A percentile compares a stretch with the other conserved stretches of the same genome.
Evolutionary conservation across 106 monocot species (phyloP).

Genomic region (Phalaenopsis aphrodite): DNA sequence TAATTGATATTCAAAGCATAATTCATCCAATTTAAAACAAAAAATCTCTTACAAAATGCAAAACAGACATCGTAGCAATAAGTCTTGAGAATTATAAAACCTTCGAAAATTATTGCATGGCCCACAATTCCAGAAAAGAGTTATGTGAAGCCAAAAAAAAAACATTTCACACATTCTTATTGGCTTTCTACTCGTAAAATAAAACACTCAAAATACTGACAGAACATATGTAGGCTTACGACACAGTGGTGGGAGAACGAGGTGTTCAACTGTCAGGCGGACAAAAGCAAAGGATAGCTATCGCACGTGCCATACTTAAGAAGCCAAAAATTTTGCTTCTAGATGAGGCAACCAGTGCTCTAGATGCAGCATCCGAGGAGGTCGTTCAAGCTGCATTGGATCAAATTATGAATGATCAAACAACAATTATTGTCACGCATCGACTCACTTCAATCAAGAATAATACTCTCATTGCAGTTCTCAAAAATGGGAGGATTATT

Average conservation of each 20-base stretch:
- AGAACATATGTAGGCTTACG: conserved; percentile 1
- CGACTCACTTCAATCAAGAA: conserved; percentile 2
- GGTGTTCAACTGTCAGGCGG: not conserved
- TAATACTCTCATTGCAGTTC: not conserved
- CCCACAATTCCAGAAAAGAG: too few relatives aligned
- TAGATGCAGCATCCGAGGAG: not conserved
- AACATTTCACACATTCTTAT: not conserved
- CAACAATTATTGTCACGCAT: not conserved
- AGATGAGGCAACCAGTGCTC: not conserved
- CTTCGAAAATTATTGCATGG: too few relatives aligned
- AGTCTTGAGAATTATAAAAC: not conserved
- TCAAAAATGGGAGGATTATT: not conserved
- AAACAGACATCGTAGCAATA: not conserved
- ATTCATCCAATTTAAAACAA: not conserved
- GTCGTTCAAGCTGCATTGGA: conserved; percentile 1
- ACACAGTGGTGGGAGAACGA: not conserved
- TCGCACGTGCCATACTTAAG: conserved; percentile 3
- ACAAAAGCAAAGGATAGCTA: conserved; percentile 2
- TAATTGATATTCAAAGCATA: too few relatives aligned
- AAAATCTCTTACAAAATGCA: not conserved
- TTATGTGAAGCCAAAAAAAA: not conserved
- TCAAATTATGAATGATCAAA: not conserved
- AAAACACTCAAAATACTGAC: not conserved
- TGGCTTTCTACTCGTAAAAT: not conserved
- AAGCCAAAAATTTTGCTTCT: conserved; percentile 3